These are phyloP conservation scores for Jasminum sambac DNA, from an alignment of 257 asterid genomes.

Conservation along the genomic window DNA sequence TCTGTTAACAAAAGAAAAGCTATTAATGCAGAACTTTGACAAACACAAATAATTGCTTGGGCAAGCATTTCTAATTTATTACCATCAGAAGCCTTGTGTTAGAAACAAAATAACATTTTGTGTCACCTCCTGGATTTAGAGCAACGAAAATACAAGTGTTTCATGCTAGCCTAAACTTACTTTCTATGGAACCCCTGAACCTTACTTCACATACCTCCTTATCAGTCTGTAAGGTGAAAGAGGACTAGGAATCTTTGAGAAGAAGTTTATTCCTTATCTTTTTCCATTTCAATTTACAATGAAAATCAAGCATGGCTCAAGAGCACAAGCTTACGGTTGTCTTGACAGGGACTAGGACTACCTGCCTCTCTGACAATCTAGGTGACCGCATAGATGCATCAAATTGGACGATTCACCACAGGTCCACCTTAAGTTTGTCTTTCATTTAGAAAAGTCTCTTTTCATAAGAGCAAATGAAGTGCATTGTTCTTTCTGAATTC, in stretches of 20 bases:
- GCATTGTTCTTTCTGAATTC: neutral
- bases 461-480: neutral
- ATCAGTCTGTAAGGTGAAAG: neutral
- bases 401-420: too few relatives aligned
- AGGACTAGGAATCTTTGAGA: neutral
- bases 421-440: too few relatives aligned
- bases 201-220: neutral
- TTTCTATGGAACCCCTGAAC: neutral
- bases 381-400: neutral
- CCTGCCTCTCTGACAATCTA: neutral
- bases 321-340: neutral
- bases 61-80: neutral
- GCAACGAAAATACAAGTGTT: neutral
- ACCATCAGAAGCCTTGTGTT: constrained; percentile 3
- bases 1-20: constrained; percentile 49
- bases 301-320: neutral
- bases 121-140: neutral
- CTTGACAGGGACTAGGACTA: neutral
- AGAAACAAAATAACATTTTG: constrained; percentile 7
- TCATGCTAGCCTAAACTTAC: neutral
- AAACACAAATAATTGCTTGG: constrained; percentile 8
- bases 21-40: constrained; percentile 22
- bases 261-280: neutral
- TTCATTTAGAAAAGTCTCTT: neutral
- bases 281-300: neutral